Evolutionary conservation across 2,329 filamentous ascomycete genomes (phyloP), one percentile per base, ranked within the genome.

Genomic region (Trichophyton equinum): DNA sequence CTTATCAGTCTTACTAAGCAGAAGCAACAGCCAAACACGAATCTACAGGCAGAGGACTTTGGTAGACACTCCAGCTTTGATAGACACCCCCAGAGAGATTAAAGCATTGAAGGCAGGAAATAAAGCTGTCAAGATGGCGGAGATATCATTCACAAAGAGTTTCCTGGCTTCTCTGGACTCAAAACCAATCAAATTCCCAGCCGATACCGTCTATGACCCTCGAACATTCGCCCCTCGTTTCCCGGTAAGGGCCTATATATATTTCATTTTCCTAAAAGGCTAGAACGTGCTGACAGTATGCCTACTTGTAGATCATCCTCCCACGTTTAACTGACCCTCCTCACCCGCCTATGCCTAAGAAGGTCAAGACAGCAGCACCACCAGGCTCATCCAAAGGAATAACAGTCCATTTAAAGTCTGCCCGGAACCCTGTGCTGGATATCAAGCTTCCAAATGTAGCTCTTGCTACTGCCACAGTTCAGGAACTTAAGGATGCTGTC

Each of bases 121-220:
- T 25, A 42, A 42, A 44, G 55, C 33, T 44, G 18, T 38, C 33
- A 36, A 7, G 4, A 91, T 91, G 87, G 81, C 87, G n/a, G 91
- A 96, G 81, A 76, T 91, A 63, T 78, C 84, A 58, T 97, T 96
- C 74, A 87, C 90, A 67, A 90, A 88, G 75, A 81, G 84, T 36
- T 96, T 95, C 75, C 85, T 99, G 67, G 79, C 85, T 59, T 82
- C 84, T 22, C 83, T 97, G 64, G 90, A 95, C 75, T 82, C 85
- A 63, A 85, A 86, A 57, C 87, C 91, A 6, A 74, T 85, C 68
- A 95, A 91, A 78, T 82, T 97, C 65, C 85, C 87, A n/a, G 79
- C 88, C 65, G 90, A 97, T 74, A 88, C 96, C 83, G 85, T 95
- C 73, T 89, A 92, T 75, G 89, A 96, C 71, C 85, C 89, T 57